Evolutionary conservation across 169 alveolate genomes (phyloP), one percentile per base, ranked within the genome.

Genomic region (Plasmodium chabaudi): DNA sequence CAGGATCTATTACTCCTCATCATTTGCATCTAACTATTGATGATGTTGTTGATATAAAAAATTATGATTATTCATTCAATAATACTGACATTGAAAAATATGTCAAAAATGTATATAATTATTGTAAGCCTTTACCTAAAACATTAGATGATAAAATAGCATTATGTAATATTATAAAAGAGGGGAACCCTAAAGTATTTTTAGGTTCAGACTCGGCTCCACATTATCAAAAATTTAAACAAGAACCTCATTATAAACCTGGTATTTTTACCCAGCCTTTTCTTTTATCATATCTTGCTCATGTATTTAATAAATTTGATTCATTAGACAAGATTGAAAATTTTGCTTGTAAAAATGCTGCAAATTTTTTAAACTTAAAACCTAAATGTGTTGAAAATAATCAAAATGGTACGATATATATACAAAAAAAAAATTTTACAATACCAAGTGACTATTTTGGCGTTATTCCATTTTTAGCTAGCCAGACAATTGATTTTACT

Each of bases 201-300:
- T 77, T 94, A 44, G 96, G 96, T 23, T 94, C 96, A n/a, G 96
- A 94, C 88, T 94, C 96, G 7, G 96, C 96, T 21, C 96, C 96
- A 21, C 96, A 94, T 64, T 44, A 88, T 65, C 91, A 92, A 57
- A 67, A 51, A 1, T n/a, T 63, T 3, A 94, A 94, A 51, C 12
- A 47, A 25, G 60, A 92, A 15, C 88, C 69, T 12, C 87, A 88
- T 49, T 94, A 91, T 19, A 94, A 94, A 13, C 93, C 96, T 2
- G 96, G 96, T 12, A 73, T 94, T 34, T 94, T 61, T 65, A 92
- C 96, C 19, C 96, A 94, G 53, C 96, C 96, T 19, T 94, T 72
- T 60, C 84, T 94, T 19, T 46, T 61, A 17, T 87, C 88, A 74
- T 94, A 94, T 61, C 53, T 94, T 15, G 88, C 94, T 21, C 91